Evolutionary conservation across 352 stramenopile genomes (phyloP), one percentile per base, ranked within the genome.

Genomic region (Globisporangium spinosum): DNA sequence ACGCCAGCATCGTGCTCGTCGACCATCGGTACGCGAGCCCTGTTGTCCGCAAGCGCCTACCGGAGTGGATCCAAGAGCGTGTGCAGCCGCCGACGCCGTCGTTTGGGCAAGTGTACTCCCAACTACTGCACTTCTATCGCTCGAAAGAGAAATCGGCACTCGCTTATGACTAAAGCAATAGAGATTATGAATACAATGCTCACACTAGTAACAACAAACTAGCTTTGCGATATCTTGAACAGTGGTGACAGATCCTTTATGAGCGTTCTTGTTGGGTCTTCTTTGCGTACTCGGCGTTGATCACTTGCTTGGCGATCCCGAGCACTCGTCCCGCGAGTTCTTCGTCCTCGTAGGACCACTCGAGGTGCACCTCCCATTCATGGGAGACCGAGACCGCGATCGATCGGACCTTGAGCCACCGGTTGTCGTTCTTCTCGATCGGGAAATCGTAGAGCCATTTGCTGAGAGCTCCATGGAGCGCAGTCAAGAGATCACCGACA

Each of bases 1-100:
- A 98, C 75, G 95, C 97, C 5, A 89, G 88, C 27, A 98, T 99
- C 67, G 72, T 99, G 20, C 78, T 99, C 13, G 77, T 98, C 56
- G 98, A 99, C 76, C 77, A 87, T 74, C 89, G 98, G 17, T 99
- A 99, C 70, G 76, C 76, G 38, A 93, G 68, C 56, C 66, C 74
- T 34, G 49, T 70, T 7, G 85, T 93, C 70, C 85, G 87, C 23
- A 83, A 72, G 13, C 83, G 85, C 6, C 67, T 96, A 3, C 89
- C 89, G 3, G 75, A 87, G 62, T 96, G 89, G 89, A 96, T 96
- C 58, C 87, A 96, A 59, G 75, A 80, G 54, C 84, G 85, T 13
- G 77, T 94, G 38, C 82, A 89, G 64, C 79, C 85, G 29, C 71
- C 78, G 23, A 59, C 72, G 2, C 57, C 71, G 9, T 78, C 85